These are phyloP conservation scores for Wickerhamomyces chambardii DNA, from an alignment of 805 yeast genomes.

Conservation along the genomic window DNA sequence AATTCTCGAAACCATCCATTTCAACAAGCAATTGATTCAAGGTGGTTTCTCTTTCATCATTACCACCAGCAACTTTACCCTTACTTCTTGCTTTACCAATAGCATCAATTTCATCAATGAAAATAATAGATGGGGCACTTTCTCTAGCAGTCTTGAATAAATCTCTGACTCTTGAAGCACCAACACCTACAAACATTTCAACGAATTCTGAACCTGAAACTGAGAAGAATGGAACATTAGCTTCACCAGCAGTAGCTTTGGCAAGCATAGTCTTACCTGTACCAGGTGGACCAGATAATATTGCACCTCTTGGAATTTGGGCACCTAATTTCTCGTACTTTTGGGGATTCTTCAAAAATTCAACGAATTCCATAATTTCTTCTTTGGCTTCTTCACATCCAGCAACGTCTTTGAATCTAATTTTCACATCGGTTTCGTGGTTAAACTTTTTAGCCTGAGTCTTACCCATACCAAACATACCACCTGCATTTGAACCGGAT, in stretches of 20 bases:
- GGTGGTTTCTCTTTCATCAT: conserved; percentile 91
- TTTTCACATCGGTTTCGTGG: conserved; percentile 75
- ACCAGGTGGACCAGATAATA: conserved; percentile 93
- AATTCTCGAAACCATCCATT: conserved; percentile 89
- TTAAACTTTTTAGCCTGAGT: conserved; percentile 75
- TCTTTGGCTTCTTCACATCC: conserved; percentile 93
- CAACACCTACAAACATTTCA: conserved; percentile 97
- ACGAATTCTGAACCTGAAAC: conserved; percentile 93
- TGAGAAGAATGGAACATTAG: conserved; percentile 86
- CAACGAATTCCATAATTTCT: conserved; percentile 93
- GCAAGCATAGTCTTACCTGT: conserved; percentile 93
- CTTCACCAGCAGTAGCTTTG: conserved; percentile 95
- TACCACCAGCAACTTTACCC: conserved; percentile 68
- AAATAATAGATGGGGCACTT: conserved; percentile 84
- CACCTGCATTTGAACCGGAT: conserved; percentile 51
- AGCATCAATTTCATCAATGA: conserved; percentile 94
- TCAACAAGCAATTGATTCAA: conserved; percentile 88
- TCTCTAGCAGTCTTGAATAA: conserved; percentile 83
- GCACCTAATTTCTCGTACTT: conserved; percentile 88
- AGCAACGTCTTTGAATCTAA: conserved; percentile 83
- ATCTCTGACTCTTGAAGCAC: conserved; percentile 92
- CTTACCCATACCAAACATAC: conserved; percentile 71
- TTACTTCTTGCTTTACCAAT: conserved; percentile 81
- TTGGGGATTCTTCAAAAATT: conserved; percentile 74
- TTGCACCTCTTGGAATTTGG: conserved; percentile 92